Evolutionary conservation across 1,284 basidiomycete genomes (phyloP).

Genomic region (Termitomyces sp.): DNA sequence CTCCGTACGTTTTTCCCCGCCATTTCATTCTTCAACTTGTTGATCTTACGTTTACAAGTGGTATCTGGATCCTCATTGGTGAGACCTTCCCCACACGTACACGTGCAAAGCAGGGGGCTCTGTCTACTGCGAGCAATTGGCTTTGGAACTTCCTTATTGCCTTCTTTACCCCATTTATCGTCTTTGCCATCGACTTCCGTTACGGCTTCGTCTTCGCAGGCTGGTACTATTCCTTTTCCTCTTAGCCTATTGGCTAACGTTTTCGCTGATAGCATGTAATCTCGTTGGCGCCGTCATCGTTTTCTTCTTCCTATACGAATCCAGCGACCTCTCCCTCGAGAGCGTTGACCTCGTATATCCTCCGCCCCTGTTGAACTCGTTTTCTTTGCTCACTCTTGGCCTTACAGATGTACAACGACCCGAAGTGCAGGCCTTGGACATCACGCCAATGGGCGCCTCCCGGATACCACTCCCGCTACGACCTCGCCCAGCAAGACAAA

Average conservation of each 20-base stretch:
- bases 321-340: slow-evolving; percentile 65
- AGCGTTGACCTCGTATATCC: slow-evolving; percentile 51
- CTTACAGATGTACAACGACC: slow-evolving; percentile 68
- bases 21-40: background rate
- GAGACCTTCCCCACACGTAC: slow-evolving; percentile 76
- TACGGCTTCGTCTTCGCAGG: slow-evolving; percentile 76
- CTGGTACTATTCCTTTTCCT: slow-evolving; percentile 18
- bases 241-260: background rate
- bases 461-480: slow-evolving; percentile 39
- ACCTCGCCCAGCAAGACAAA: slow-evolving; percentile 33
- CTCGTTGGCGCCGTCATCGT: slow-evolving; percentile 60
- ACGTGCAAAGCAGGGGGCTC: slow-evolving; percentile 70
- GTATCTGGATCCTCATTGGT: slow-evolving; percentile 72
- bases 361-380: background rate
- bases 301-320: slow-evolving; percentile 77
- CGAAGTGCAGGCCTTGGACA: slow-evolving; percentile 63
- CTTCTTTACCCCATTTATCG: slow-evolving; percentile 73
- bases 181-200: slow-evolving; percentile 47
- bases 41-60: slow-evolving; percentile 27
- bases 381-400: background rate
- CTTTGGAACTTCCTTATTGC: slow-evolving; percentile 73
- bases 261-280: slow-evolving; percentile 38
- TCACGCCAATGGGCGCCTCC: slow-evolving; percentile 51
- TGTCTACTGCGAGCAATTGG: slow-evolving; percentile 61
- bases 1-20: slow-evolving; percentile 32